A percentile compares a stretch with the other conserved stretches of the same genome.
phyloP scores from a whole-genome alignment of 2,329 filamentous ascomycete genomes.

The Endothia cerciana region DNA sequence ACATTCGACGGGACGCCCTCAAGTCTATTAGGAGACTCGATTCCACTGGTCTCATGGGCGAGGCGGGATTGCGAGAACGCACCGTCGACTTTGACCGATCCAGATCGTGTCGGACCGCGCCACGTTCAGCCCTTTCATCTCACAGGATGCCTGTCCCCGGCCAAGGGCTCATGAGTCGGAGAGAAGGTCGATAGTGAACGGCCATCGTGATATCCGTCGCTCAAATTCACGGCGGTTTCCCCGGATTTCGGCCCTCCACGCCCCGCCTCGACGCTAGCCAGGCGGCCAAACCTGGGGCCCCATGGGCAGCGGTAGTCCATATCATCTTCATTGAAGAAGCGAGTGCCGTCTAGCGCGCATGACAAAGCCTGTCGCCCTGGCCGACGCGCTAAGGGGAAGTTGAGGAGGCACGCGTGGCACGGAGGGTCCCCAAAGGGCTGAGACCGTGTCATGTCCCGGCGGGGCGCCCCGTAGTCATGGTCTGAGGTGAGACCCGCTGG shows the following conservation, averaged over 20 bases:
- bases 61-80: no score
- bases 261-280: constrained; percentile 5
- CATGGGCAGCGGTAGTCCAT: neutral
- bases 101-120: no score
- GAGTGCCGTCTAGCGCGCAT: neutral
- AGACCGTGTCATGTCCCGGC: no score
- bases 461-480: no score
- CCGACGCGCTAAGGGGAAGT: neutral
- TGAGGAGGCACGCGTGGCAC: neutral
- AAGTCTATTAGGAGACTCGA: no score
- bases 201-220: constrained; percentile 14
- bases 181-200: no score
- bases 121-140: neutral
- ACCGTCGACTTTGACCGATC: no score
- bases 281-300: constrained; percentile 1
- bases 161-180: no score
- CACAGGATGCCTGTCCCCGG: neutral
- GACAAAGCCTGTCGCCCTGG: neutral
- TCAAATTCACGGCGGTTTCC: constrained; percentile 9
- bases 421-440: neutral
- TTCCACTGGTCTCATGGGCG: no score
- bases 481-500: no score
- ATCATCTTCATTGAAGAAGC: neutral
- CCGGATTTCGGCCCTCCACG: constrained; percentile 10
- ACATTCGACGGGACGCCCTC: neutral